Conservation (phyloP, 352 stramenopile species). For the Phytophthora colocasiae region DNA sequence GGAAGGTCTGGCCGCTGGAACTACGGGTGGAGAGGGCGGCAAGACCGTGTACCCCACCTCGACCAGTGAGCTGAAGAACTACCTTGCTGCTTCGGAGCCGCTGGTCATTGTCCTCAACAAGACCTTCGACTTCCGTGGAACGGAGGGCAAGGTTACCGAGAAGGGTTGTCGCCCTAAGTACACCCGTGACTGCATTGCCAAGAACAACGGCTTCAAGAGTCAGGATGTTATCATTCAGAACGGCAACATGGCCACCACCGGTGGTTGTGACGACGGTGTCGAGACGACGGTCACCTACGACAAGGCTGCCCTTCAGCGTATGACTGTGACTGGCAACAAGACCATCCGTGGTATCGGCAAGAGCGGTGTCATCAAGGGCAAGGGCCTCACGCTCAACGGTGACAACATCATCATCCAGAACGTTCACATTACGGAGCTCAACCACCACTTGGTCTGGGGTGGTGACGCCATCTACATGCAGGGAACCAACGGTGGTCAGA, state of each 20-base stretch:
- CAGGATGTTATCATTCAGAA: constrained; percentile 52
- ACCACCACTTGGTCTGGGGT: constrained; percentile 51
- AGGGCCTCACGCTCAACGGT: constrained; percentile 42
- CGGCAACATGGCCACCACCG: constrained; percentile 49
- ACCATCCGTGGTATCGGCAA: constrained; percentile 48
- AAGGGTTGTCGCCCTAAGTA: constrained; percentile 39
- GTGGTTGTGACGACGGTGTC: constrained; percentile 46
- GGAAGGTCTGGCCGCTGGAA: constrained; percentile 31
- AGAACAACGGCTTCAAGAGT: constrained; percentile 51
- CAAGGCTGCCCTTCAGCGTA: constrained; percentile 32
- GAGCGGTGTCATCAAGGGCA: constrained; percentile 50
- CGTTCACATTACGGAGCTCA: constrained; percentile 59
- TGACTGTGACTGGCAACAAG: constrained; percentile 47
- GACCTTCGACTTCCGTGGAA: constrained; percentile 48
- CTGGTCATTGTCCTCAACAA: constrained; percentile 45
- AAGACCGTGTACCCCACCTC: constrained; percentile 37
- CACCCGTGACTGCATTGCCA: constrained; percentile 43
- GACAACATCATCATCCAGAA: constrained; percentile 63
- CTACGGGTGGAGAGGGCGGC: constrained; percentile 38
- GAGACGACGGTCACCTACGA: constrained; percentile 31
- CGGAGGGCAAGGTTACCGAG: constrained; percentile 45
- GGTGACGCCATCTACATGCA: constrained; percentile 42
- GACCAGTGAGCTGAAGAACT: constrained; percentile 35
- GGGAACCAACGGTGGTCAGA: neutral
- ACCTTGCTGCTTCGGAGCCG: constrained; percentile 27